phyloP scores from a whole-genome alignment of 805 yeast genomes.

The Suhomyces canberraensis region DNA sequence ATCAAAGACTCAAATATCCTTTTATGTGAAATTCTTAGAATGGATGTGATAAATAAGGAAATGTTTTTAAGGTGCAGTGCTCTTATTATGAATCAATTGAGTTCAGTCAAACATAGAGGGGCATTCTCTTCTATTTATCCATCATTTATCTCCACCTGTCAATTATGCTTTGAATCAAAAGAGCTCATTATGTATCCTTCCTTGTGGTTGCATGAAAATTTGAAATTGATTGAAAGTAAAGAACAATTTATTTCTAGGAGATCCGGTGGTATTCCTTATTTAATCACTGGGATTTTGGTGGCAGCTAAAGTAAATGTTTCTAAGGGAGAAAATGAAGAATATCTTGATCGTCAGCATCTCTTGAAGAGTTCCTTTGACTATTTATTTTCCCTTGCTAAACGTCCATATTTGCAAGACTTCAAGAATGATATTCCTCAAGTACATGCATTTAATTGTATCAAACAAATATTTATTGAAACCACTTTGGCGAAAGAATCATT shows the following conservation, averaged over 20 bases:
- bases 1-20: slow-evolving; percentile 70
- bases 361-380: slow-evolving; percentile 43
- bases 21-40: slow-evolving; percentile 43
- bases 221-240: slow-evolving; percentile 49
- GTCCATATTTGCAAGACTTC: slow-evolving; percentile 46
- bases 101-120: slow-evolving; percentile 81
- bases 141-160: slow-evolving; percentile 65
- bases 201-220: slow-evolving; percentile 58
- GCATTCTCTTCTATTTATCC: slow-evolving; percentile 90
- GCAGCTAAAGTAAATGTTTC: slow-evolving; percentile 33
- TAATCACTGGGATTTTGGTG: slow-evolving; percentile 71
- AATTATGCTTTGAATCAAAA: slow-evolving; percentile 40
- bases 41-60: slow-evolving; percentile 19
- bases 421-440: slow-evolving; percentile 84
- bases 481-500: slow-evolving; percentile 53
- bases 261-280: slow-evolving; percentile 87
- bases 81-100: slow-evolving; percentile 60
- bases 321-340: neutral
- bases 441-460: slow-evolving; percentile 86
- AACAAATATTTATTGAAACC: slow-evolving; percentile 70
- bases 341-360: neutral
- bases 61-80: slow-evolving; percentile 44
- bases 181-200: slow-evolving; percentile 40
- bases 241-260: slow-evolving; percentile 78
- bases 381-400: slow-evolving; percentile 53